phyloP scores from a whole-genome alignment of 768 basidiomycete genomes.

The Lanmaoa rubissima region DNA sequence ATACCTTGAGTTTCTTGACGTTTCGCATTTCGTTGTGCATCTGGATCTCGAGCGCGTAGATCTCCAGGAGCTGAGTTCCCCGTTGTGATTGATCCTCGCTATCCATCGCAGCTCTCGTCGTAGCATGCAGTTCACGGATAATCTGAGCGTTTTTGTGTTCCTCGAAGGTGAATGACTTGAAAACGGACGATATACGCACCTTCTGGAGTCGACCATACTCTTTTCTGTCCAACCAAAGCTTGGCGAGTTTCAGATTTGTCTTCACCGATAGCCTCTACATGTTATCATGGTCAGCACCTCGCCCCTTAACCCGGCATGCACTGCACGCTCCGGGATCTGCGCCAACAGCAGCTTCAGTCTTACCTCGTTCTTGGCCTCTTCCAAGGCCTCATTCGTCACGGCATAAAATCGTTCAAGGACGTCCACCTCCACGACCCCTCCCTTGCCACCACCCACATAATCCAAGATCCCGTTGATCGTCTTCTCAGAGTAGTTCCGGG shows the following conservation, averaged over 20 bases:
- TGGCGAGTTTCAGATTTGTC: conserved; percentile 95
- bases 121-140: conserved; percentile 69
- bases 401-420: conserved; percentile 95
- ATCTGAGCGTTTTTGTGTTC: conserved; percentile 43
- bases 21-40: conserved; percentile 99
- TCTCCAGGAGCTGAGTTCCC: conserved; percentile 92
- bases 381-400: conserved; percentile 82
- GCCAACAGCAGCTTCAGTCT: conserved; percentile 11
- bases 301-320: too few species aligned
- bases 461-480: conserved; percentile 98
- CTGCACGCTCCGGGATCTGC: not conserved
- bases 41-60: conserved; percentile 97
- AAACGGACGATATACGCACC: conserved; percentile 40
- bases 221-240: conserved; percentile 93
- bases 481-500: conserved; percentile 96
- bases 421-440: conserved; percentile 75
- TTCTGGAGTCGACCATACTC: conserved; percentile 84
- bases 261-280: conserved; percentile 85
- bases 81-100: conserved; percentile 87
- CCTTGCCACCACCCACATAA: conserved; percentile 91
- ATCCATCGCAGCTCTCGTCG: conserved; percentile 59
- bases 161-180: not conserved
- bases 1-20: conserved; percentile 91
- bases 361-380: conserved; percentile 96
- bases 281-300: not conserved